Evolutionary conservation across 2,329 filamentous ascomycete species (phyloP).

Genomic region (Aspergillus arachidicola): DNA sequence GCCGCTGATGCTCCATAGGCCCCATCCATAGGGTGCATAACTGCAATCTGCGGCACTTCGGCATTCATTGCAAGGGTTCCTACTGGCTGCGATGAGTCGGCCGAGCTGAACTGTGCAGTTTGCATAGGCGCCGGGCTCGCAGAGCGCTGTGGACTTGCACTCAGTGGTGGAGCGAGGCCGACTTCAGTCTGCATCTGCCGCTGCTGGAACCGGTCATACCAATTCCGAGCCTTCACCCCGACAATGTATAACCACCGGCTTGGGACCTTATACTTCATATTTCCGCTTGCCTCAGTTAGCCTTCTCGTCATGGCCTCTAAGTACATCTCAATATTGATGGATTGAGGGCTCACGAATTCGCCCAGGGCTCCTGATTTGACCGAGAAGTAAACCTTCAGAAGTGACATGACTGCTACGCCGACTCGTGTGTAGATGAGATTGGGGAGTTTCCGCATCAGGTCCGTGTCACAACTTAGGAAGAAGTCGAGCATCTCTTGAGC

Average conservation of each 20-base stretch:
- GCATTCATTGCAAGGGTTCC: slow-evolving; percentile 20
- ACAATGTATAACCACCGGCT: slow-evolving; percentile 37
- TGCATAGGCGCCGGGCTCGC: slow-evolving; percentile 5
- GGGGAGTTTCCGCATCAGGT: slow-evolving; percentile 36
- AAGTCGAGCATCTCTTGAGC: slow-evolving; percentile 37
- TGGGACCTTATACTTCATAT: slow-evolving; percentile 37
- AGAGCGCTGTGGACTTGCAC: slow-evolving; percentile 3
- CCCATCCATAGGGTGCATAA: slow-evolving; percentile 22
- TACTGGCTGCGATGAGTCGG: slow-evolving; percentile 10
- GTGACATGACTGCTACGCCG: slow-evolving; percentile 33
- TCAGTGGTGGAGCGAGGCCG: slow-evolving; percentile 13
- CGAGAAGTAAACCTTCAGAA: slow-evolving; percentile 39
- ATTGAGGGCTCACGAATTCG: slow-evolving; percentile 32
- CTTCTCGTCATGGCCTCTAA: slow-evolving; percentile 32
- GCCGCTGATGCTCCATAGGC: slow-evolving; percentile 22
- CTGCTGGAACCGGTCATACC: slow-evolving; percentile 34
- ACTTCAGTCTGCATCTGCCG: slow-evolving; percentile 21
- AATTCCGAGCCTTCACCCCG: slow-evolving; percentile 34
- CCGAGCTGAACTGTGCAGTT: slow-evolving; percentile 10
- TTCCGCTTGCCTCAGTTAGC: slow-evolving; percentile 36
- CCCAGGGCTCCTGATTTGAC: slow-evolving; percentile 33
- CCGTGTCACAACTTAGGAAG: slow-evolving; percentile 33
- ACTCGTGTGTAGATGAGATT: slow-evolving; percentile 38
- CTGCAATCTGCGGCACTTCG: slow-evolving; percentile 17
- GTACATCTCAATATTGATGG: slow-evolving; percentile 35